Base-by-base conservation (phyloP, 441 rosid genomes). In the Adansonia grandidieri region DNA sequence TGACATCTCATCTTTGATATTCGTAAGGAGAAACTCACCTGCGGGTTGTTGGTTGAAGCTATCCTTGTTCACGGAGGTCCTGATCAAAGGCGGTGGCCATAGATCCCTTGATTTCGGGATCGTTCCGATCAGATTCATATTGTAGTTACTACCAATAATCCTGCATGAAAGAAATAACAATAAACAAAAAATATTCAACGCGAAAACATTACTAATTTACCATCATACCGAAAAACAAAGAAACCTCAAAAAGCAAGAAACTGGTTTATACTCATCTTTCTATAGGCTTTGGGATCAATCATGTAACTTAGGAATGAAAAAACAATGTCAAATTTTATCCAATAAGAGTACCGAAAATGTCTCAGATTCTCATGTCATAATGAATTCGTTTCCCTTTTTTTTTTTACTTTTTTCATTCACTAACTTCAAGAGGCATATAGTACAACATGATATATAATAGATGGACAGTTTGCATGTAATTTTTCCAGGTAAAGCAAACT, bases 1-100 rank as follows among this genome's bases (percentile, higher is more conserved):
- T 32, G 83, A 75, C 67, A 75, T 70, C 77, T 85, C 82, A 48
- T 73, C 77, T 75, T 77, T 83, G 79, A 74, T 78, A 56, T 76
- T 72, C 63, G 75, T 24, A 19, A 63, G 70, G 44, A 76, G 77
- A 6, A 79, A 72, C 32, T 74, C 80, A n/a, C 61, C 69, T 61
- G 84, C 81, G 10, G 85, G 75, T 63, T 58, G 71, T 11, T 70
- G 79, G 74, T 28, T n/a, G 69, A 82, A 75, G 71, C 71, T 75
- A 11, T 45, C 82, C 50, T 78, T 65, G 77, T 45, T 62, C 74
- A 68, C 28, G 57, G 68, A 63, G 69, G 53, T 66, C 64, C 65
- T 42, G 62, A 17, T 20, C 32, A 17, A 61, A 19, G 82, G 69
- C 15, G 79, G 68, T 73, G 73, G 40, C 81, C 78, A 79, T 22